Percentiles rank a stretch among this genome's conserved stretches.
Evolutionary conservation across 2,329 filamentous ascomycete genomes (phyloP).

Genomic region (Setomelanomma holmii): DNA sequence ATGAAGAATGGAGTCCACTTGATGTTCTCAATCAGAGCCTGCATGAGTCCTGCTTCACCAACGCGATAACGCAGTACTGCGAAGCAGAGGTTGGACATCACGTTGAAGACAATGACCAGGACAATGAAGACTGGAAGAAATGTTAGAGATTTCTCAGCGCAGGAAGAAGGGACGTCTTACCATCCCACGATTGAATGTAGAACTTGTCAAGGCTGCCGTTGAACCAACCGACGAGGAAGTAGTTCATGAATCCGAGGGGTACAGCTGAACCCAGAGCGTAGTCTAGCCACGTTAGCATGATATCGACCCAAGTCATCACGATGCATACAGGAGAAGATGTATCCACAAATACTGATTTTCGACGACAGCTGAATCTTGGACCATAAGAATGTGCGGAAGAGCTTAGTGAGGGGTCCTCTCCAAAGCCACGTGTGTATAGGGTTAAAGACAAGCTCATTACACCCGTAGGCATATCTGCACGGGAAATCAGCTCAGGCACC

Average conservation of each 20-base stretch:
- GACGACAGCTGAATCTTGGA: constrained; percentile 68
- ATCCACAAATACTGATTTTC: constrained; percentile 73
- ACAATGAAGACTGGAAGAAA: constrained; percentile 64
- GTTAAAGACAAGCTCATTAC: constrained; percentile 74
- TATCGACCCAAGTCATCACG: no score
- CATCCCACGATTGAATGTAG: constrained; percentile 76
- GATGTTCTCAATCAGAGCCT: constrained; percentile 62
- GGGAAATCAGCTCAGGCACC: no score
- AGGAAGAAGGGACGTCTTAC: no score
- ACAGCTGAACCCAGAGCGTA: constrained; percentile 72
- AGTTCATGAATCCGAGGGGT: constrained; percentile 70
- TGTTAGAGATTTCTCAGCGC: no score
- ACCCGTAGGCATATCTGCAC: constrained; percentile 64
- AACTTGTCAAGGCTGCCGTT: constrained; percentile 78
- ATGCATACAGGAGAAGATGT: constrained; percentile 66
- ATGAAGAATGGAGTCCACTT: constrained; percentile 71
- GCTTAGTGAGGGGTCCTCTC: constrained; percentile 68
- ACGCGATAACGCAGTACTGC: constrained; percentile 68
- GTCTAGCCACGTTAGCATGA: constrained; percentile 40
- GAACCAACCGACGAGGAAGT: constrained; percentile 74
- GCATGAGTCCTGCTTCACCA: constrained; percentile 60
- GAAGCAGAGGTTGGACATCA: constrained; percentile 64
- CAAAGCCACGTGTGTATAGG: constrained; percentile 68
- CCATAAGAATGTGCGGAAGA: constrained; percentile 66
- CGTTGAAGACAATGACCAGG: constrained; percentile 69